Evolutionary conservation across 345 rosid species (phyloP).

Genomic region (Litchi chinensis): DNA sequence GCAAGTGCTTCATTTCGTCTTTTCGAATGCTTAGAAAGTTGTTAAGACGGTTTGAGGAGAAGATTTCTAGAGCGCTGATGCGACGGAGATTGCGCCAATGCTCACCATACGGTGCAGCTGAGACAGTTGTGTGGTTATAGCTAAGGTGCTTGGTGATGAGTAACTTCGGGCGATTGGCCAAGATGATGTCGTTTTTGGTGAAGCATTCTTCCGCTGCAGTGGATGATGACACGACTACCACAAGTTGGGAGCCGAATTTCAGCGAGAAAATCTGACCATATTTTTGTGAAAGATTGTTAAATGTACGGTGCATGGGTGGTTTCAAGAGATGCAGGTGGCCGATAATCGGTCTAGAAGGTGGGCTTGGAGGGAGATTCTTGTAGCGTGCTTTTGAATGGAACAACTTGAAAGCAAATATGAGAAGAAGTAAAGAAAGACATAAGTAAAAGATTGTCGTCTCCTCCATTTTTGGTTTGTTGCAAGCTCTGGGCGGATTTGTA

Average conservation of each 20-base stretch:
- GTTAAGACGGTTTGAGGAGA: conserved; percentile 53
- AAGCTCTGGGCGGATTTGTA: no score
- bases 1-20: conserved; percentile 47
- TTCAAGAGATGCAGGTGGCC: conserved; percentile 51
- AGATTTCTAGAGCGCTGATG: conserved; percentile 46
- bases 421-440: conserved; percentile 3
- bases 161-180: conserved; percentile 46
- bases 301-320: conserved; percentile 19
- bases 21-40: conserved; percentile 29
- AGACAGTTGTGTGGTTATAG: conserved; percentile 40
- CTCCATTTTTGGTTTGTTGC: neutral
- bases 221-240: conserved; percentile 38
- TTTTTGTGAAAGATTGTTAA: conserved; percentile 19
- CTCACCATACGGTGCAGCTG: conserved; percentile 50
- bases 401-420: conserved; percentile 11
- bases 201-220: conserved; percentile 51
- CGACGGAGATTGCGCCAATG: conserved; percentile 72
- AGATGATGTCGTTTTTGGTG: conserved; percentile 45
- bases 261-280: conserved; percentile 41
- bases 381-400: conserved; percentile 12
- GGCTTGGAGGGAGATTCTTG: conserved; percentile 28
- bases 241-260: conserved; percentile 34
- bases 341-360: conserved; percentile 28
- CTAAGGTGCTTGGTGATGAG: conserved; percentile 36
- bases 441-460: neutral